Percentiles rank a stretch among this genome's conserved stretches.
Evolutionary conservation across 345 rosid genomes (phyloP).

Genomic region (Populus ilicifolia): DNA sequence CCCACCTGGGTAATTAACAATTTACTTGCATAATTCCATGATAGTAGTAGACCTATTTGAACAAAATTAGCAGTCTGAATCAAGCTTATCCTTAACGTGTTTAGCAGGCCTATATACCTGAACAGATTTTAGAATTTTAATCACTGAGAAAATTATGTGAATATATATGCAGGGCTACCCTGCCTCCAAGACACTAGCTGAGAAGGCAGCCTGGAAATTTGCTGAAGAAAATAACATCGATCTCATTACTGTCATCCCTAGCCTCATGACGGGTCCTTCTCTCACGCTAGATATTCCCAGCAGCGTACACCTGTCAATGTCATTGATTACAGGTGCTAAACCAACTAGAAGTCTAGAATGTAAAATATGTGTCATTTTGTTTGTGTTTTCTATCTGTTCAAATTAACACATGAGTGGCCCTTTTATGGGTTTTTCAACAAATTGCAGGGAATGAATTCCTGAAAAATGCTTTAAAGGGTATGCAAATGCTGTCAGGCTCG

Average conservation of each 20-base stretch:
- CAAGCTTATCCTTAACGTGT: background rate
- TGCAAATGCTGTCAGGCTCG: slow-evolving; percentile 88
- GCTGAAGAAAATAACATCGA: slow-evolving; percentile 64
- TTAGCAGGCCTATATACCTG: background rate
- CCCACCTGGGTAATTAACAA: slow-evolving; percentile 65
- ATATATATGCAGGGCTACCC: slow-evolving; percentile 62
- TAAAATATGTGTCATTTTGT: background rate
- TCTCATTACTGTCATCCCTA: slow-evolving; percentile 67
- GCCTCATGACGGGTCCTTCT: slow-evolving; percentile 63
- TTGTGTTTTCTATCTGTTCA: background rate
- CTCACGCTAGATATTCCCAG: slow-evolving; percentile 53
- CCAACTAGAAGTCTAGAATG: background rate
- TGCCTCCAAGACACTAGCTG: slow-evolving; percentile 67
- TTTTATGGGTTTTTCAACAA: background rate
- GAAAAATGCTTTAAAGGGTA: slow-evolving; percentile 55
- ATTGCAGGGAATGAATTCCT: slow-evolving; percentile 62
- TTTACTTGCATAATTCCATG: too few species aligned
- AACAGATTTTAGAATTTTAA: too few species aligned
- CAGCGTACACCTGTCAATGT: slow-evolving; percentile 50
- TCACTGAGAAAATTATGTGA: background rate
- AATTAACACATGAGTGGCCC: too few species aligned
- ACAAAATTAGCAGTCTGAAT: too few species aligned
- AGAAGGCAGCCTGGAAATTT: slow-evolving; percentile 66
- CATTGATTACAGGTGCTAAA: slow-evolving; percentile 56
- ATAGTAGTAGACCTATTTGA: too few species aligned